Base-by-base conservation (phyloP, 1,284 basidiomycete species). In the Leccinum pachyderme region DNA sequence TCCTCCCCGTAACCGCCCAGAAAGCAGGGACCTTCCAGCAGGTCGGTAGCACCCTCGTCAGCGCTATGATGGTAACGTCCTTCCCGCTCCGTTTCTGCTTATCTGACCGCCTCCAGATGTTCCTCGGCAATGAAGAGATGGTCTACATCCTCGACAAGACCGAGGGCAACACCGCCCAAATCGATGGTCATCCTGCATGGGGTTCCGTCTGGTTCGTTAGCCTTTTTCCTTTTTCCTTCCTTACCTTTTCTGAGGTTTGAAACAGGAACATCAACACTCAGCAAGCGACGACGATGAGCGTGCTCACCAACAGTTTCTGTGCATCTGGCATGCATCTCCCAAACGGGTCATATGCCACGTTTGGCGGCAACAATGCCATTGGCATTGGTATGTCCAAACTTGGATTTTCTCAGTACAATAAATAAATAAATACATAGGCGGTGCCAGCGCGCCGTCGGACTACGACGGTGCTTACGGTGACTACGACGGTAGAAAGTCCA, bases 281-380 rank as follows among this genome's bases (percentile, higher is more conserved):
- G 55, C 69, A 76, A 29, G 76, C 81, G 4, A 75, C 73, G 9
- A 64, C 77, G 0, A 86, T 95, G 87, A 86, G 87, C 60, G 80
- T 95, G 49, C 64, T 75, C 52, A 89, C 87, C 33, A 95, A 95
- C 71, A 77, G 83, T 5, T 95, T 95, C 75, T 94, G 88, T 63
- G 82, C 87, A 1, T 86, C 86, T 12, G 86, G 86, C 51, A 84
- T 79, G 82, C 82, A 84, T 64, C 69, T 83, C 5, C 82, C 82
- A 4, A 84, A 84, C 49, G 81, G 81, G 12, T 84, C 82, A 2
- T 85, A 71, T 49, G 75, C 77, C 41, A 82, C 84, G 2, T 81
- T 86, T 61, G 88, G 84, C 51, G 86, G 86, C 7, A 93, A 93
- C 68, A 82, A 83, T 52, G 89, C 91, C 13, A 76, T 94, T 49